phyloP scores from a whole-genome alignment of 768 basidiomycete genomes.

The Auricularia sp. region DNA sequence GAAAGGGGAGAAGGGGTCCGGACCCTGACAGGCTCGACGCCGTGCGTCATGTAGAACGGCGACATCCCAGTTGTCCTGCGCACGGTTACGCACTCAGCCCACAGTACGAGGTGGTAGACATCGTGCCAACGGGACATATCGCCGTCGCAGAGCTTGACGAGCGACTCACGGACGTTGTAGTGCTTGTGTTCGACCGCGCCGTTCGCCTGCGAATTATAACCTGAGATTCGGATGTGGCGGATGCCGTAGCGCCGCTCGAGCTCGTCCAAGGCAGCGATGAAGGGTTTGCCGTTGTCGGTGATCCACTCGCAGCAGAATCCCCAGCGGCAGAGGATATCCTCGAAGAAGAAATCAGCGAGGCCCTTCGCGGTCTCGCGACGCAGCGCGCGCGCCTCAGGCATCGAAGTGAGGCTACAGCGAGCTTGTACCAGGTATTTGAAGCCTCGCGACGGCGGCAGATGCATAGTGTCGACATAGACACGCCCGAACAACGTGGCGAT shows the following conservation, averaged over 20 bases:
- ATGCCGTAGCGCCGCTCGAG: slow-evolving; percentile 1
- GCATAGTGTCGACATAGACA: slow-evolving; percentile 31
- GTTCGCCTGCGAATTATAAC: slow-evolving; percentile 9
- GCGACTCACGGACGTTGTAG: slow-evolving; percentile 2
- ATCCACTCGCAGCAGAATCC: slow-evolving; percentile 5
- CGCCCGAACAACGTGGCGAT: slow-evolving; percentile 21
- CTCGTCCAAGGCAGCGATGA: not conserved
- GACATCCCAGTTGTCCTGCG: not conserved
- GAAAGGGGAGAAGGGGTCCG: too few relatives aligned
- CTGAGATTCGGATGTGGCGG: slow-evolving; percentile 1
- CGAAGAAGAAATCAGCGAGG: slow-evolving; percentile 2
- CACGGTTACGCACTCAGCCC: slow-evolving; percentile 6
- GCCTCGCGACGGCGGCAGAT: slow-evolving; percentile 24
- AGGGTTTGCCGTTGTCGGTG: slow-evolving; percentile 7
- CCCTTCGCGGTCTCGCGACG: slow-evolving; percentile 8
- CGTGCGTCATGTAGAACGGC: slow-evolving; percentile 14
- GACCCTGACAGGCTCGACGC: slow-evolving; percentile 21
- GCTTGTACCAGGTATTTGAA: slow-evolving; percentile 29
- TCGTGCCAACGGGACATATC: not conserved
- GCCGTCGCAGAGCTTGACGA: slow-evolving; percentile 5
- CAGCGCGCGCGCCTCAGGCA: slow-evolving; percentile 14
- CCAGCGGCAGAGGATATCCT: slow-evolving; percentile 9
- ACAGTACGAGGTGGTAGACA: slow-evolving; percentile 1
- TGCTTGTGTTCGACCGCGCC: slow-evolving; percentile 5
- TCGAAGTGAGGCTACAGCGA: slow-evolving; percentile 13